phyloP scores from a whole-genome alignment of 192 early-diverging fungal genomes.

The Coemansia sp. region DNA sequence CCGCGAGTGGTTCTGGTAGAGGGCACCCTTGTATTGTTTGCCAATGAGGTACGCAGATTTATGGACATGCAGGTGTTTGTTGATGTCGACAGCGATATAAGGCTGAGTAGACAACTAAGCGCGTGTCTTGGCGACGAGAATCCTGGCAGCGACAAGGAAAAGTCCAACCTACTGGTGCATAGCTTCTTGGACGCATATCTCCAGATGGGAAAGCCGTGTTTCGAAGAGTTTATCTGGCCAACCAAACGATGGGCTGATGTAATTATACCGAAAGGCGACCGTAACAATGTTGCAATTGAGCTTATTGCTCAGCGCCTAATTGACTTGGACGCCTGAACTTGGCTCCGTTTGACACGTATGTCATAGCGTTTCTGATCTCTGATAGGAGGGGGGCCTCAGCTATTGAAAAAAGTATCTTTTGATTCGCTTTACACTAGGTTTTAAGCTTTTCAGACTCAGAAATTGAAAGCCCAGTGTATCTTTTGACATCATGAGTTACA shows the following conservation, averaged over 20 bases:
- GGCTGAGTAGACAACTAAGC: slow-evolving; percentile 57
- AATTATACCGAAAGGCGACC: slow-evolving; percentile 67
- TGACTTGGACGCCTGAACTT: slow-evolving; percentile 27
- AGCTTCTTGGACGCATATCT: slow-evolving; percentile 69
- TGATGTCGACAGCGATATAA: slow-evolving; percentile 80
- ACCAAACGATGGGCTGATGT: slow-evolving; percentile 77
- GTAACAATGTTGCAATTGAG: slow-evolving; percentile 64
- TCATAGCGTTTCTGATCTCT: slow-evolving; percentile 3
- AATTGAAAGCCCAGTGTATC: neutral
- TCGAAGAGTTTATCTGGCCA: slow-evolving; percentile 86
- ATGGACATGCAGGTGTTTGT: slow-evolving; percentile 82
- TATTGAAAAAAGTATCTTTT: neutral
- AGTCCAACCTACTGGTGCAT: slow-evolving; percentile 43
- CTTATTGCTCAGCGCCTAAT: slow-evolving; percentile 61
- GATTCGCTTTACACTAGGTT: neutral
- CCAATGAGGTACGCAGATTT: slow-evolving; percentile 60
- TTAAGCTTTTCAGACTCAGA: neutral
- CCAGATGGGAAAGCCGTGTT: slow-evolving; percentile 77
- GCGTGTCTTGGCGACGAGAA: slow-evolving; percentile 25
- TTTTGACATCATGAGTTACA: no score
- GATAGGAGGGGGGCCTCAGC: neutral
- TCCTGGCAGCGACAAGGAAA: slow-evolving; percentile 13
- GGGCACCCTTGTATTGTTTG: slow-evolving; percentile 79
- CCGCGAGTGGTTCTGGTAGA: slow-evolving; percentile 76
- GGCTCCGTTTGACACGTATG: neutral